phyloP scores from a whole-genome alignment of 2,329 filamentous ascomycete species.

The Sclerotinia spermophila region DNA sequence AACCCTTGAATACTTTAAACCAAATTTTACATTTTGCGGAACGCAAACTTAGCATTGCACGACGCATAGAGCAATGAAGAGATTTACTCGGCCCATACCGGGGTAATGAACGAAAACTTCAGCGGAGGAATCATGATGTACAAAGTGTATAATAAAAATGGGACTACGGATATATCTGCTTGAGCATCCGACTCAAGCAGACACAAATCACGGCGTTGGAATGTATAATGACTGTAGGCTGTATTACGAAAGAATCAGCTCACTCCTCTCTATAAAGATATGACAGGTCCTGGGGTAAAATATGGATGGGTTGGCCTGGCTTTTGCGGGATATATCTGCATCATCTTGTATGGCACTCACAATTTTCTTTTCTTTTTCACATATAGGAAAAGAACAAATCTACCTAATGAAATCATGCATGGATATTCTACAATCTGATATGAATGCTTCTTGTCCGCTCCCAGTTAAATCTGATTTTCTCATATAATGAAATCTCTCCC shows the following conservation, averaged over 20 bases:
- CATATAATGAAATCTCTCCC: neutral
- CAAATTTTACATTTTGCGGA: neutral
- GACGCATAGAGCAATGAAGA: neutral
- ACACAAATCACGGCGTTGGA: conserved; percentile 16
- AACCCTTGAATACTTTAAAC: conserved; percentile 45
- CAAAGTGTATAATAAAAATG: conserved; percentile 20
- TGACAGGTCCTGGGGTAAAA: conserved; percentile 10
- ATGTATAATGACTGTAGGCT: conserved; percentile 19
- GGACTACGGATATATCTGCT: conserved; percentile 11
- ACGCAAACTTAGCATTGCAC: neutral
- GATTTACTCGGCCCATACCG: neutral
- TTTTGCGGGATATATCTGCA: conserved; percentile 8
- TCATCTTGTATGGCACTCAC: conserved; percentile 17
- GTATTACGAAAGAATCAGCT: conserved; percentile 15
- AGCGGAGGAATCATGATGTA: conserved; percentile 13
- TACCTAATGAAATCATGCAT: conserved; percentile 14
- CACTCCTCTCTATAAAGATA: conserved; percentile 19
- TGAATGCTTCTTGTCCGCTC: neutral
- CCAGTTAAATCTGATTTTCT: neutral
- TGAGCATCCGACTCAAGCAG: conserved; percentile 11
- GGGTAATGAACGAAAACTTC: neutral
- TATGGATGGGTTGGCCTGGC: conserved; percentile 6
- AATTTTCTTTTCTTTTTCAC: conserved; percentile 5
- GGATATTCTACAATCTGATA: neutral
- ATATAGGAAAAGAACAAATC: conserved; percentile 8